phyloP scores from a whole-genome alignment of 176 grass and related monocot species.

The Aegilops sharonensis region DNA sequence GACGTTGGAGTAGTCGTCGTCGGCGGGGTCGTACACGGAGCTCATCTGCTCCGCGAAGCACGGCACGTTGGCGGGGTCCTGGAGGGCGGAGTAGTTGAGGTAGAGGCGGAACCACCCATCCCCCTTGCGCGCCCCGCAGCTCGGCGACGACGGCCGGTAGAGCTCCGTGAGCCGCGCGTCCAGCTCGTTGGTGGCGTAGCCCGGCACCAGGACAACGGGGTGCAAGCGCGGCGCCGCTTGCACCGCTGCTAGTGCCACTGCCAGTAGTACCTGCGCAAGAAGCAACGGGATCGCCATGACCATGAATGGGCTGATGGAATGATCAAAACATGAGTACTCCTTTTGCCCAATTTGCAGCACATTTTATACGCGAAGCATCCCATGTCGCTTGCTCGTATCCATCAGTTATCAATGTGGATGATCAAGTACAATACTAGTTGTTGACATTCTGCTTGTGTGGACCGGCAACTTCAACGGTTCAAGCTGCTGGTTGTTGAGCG shows the following conservation, averaged over 20 bases:
- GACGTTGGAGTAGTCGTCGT: conserved; percentile 50
- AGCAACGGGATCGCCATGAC: background rate
- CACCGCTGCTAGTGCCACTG: background rate
- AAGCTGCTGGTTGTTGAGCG: too few species aligned
- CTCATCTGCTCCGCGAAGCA: conserved; percentile 52
- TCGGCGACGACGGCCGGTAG: conserved; percentile 40
- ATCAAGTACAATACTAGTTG: background rate
- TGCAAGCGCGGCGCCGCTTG: background rate
- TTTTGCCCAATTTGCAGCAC: background rate
- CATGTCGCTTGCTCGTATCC: background rate
- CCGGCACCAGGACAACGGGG: conserved; percentile 55
- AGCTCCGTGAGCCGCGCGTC: conserved; percentile 52
- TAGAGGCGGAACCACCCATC: conserved; percentile 54
- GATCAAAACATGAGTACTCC: background rate
- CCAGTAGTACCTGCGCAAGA: background rate
- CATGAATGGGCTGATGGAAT: background rate
- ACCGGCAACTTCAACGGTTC: too few species aligned
- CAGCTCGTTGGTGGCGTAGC: conserved; percentile 57
- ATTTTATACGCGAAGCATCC: background rate
- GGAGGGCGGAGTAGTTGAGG: conserved; percentile 33
- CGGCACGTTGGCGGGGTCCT: conserved; percentile 8
- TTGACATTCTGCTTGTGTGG: background rate
- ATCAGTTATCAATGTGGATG: background rate
- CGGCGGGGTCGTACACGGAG: conserved; percentile 21
- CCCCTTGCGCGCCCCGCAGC: conserved; percentile 22